A percentile compares a stretch with the other conserved stretches of the same genome.
These are phyloP conservation scores for Mollisia scopiformis DNA, from an alignment of 2,329 filamentous ascomycete species.

Conservation along the genomic window DNA sequence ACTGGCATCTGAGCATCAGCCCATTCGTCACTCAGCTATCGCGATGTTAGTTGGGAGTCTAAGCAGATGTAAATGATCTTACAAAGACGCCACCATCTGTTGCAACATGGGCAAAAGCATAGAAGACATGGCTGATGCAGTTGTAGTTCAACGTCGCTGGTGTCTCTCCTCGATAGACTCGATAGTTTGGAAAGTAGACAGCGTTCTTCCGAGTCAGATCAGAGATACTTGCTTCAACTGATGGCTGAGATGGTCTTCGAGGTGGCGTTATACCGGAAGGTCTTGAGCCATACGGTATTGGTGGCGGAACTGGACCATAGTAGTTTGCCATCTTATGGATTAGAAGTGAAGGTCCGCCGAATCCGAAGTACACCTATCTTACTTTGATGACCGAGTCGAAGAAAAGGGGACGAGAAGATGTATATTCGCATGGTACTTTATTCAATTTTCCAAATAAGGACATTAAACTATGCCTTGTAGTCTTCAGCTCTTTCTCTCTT, in stretches of 20 bases:
- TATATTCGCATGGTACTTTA: constrained; percentile 14
- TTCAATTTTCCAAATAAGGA: constrained; percentile 11
- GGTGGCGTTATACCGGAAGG: constrained; percentile 22
- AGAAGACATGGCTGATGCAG: constrained; percentile 81
- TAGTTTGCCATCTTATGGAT: constrained; percentile 27
- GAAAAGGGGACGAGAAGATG: not conserved
- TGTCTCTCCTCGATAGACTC: constrained; percentile 72
- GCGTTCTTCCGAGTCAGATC: constrained; percentile 69
- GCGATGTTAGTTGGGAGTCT: constrained; percentile 16
- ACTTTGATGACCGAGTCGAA: constrained; percentile 4
- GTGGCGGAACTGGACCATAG: constrained; percentile 29
- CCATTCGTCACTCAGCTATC: constrained; percentile 77
- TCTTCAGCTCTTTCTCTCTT: constrained; percentile 4
- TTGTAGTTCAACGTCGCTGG: constrained; percentile 75
- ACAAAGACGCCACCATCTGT: constrained; percentile 77
- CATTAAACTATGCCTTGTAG: constrained; percentile 7
- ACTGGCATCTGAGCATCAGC: constrained; percentile 74
- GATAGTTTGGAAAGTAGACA: constrained; percentile 83
- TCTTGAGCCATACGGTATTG: constrained; percentile 31
- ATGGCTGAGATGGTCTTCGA: constrained; percentile 35
- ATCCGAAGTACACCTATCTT: constrained; percentile 6
- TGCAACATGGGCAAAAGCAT: constrained; percentile 77
- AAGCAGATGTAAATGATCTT: constrained; percentile 39
- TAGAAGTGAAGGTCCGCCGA: not conserved
- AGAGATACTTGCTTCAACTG: constrained; percentile 33